Percentiles rank a stretch among this genome's conserved stretches.
These are phyloP conservation scores for Microbotryum saponariae DNA, from an alignment of 1,284 basidiomycete species.

Conservation along the genomic window DNA sequence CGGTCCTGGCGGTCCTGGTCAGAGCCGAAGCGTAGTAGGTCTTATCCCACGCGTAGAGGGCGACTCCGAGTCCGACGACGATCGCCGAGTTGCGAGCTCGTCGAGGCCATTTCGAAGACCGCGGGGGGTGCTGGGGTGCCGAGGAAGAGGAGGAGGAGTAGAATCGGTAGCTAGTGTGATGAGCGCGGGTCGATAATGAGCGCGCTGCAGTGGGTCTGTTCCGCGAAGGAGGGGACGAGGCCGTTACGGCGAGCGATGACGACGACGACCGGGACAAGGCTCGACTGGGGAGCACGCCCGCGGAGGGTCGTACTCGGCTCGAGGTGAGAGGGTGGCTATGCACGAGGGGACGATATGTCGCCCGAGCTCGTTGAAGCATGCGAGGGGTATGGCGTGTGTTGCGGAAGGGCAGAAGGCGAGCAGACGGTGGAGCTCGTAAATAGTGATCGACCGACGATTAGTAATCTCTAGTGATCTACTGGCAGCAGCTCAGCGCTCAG, in stretches of 20 bases:
- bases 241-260: not conserved
- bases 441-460: too few species aligned
- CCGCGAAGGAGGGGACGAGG: conserved; percentile 27
- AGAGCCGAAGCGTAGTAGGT: conserved; percentile 61
- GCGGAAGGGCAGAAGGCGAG: too few species aligned
- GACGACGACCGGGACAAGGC: not conserved
- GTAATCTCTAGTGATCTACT: too few species aligned
- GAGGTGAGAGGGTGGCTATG: too few species aligned
- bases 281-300: not conserved
- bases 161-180: not conserved
- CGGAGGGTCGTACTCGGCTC: not conserved
- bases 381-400: too few species aligned
- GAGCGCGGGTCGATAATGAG: not conserved
- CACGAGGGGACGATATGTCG: too few species aligned
- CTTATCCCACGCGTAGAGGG: conserved; percentile 52
- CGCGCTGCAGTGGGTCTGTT: conserved; percentile 1
- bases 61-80: conserved; percentile 43
- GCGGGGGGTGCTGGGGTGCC: not conserved
- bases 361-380: too few species aligned
- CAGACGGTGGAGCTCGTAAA: too few species aligned
- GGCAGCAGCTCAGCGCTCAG: too few species aligned
- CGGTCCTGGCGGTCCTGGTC: conserved; percentile 55
- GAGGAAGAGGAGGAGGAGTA: not conserved
- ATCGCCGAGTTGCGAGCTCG: conserved; percentile 4
- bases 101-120: not conserved